Conservation (phyloP, 2,329 filamentous ascomycete species). For the Stagonosporopsis chrysanthemi region DNA sequence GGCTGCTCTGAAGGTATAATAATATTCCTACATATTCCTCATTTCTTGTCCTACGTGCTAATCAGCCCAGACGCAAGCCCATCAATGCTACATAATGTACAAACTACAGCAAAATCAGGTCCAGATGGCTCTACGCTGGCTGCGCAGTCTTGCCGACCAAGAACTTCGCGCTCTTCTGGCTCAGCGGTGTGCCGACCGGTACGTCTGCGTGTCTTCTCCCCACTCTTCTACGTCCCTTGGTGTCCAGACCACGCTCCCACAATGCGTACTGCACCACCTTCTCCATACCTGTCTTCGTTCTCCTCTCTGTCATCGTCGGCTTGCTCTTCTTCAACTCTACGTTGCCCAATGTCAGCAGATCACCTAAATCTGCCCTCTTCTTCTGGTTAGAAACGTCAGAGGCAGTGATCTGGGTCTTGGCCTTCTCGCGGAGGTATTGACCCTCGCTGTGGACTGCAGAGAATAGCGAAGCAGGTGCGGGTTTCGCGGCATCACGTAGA, state of each 20-base stretch:
- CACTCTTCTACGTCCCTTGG: neutral
- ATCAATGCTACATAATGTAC: conserved; percentile 6
- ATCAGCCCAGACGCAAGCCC: neutral
- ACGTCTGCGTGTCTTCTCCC: neutral
- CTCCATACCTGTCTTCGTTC: conserved; percentile 75
- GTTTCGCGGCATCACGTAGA: conserved; percentile 46
- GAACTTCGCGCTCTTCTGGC: conserved; percentile 3
- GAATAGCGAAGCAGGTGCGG: conserved; percentile 64
- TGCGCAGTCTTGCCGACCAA: conserved; percentile 1
- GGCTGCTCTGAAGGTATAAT: neutral
- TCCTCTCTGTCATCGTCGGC: conserved; percentile 74
- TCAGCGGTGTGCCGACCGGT: conserved; percentile 11
- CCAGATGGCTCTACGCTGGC: neutral
- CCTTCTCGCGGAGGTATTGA: conserved; percentile 28
- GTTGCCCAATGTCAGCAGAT: conserved; percentile 60
- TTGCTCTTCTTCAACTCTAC: conserved; percentile 71
- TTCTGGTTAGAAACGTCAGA: neutral
- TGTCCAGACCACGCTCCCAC: conserved; percentile 28
- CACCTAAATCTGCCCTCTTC: conserved; percentile 30
- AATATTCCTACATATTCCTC: neutral
- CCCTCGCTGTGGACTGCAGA: conserved; percentile 60
- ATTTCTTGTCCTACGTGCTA: neutral
- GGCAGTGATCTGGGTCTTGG: conserved; percentile 1
- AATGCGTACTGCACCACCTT: conserved; percentile 81
- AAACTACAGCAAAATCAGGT: neutral